Conservation (phyloP, 805 yeast species). For the Suhomyces sp. region DNA sequence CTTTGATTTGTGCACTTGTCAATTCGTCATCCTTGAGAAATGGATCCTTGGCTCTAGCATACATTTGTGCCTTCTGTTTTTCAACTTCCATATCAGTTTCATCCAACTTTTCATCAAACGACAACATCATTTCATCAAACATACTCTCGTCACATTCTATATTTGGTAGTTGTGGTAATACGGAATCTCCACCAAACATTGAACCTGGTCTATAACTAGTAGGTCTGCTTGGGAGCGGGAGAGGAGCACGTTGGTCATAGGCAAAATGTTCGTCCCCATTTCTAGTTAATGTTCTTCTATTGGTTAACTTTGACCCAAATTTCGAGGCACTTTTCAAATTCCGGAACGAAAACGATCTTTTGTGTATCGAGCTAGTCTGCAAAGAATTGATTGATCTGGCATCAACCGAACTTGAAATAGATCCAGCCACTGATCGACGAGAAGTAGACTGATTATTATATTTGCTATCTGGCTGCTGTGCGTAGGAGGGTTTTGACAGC, state of each 20-base stretch:
- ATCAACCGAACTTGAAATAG: background rate
- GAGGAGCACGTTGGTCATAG: background rate
- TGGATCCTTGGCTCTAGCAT: conserved; percentile 12
- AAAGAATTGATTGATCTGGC: background rate
- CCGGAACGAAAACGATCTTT: conserved; percentile 5
- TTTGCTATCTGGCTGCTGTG: background rate
- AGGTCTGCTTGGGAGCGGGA: background rate
- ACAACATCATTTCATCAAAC: conserved; percentile 28
- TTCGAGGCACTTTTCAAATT: conserved; percentile 3
- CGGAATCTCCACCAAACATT: background rate
- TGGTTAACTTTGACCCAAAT: background rate
- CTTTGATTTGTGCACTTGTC: conserved; percentile 39
- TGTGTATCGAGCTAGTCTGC: background rate
- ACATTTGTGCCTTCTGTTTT: background rate
- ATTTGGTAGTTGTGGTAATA: conserved; percentile 18
- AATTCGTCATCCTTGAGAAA: conserved; percentile 43
- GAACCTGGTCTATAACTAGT: conserved; percentile 1
- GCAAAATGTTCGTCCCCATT: background rate
- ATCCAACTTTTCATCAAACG: conserved; percentile 22
- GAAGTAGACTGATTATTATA: conserved; percentile 4
- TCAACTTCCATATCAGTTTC: background rate
- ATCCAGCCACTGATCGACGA: conserved; percentile 3
- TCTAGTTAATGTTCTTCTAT: background rate
- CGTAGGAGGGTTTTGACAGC: background rate
- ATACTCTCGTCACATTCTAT: conserved; percentile 26